phyloP scores from a whole-genome alignment of 306 rosid species.

The Dalbergia cochinchinensis region DNA sequence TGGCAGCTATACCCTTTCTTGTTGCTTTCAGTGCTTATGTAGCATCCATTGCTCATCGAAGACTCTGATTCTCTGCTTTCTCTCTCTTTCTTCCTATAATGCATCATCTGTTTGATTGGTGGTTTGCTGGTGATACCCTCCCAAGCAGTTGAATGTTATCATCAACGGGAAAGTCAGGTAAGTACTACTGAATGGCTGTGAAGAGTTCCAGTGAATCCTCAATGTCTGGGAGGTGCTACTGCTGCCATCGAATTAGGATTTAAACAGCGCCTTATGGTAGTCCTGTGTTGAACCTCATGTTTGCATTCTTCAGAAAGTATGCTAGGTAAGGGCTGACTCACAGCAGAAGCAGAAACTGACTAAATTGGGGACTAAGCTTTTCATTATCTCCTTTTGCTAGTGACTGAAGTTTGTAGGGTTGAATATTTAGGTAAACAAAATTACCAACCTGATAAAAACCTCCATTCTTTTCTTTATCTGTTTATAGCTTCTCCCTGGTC shows the following conservation, averaged over 20 bases:
- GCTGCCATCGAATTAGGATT: neutral
- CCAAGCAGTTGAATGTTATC: neutral
- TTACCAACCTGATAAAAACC: no score
- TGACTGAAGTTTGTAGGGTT: no score
- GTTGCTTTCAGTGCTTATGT: neutral
- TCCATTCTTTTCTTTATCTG: conserved; percentile 19
- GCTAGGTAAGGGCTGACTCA: conserved; percentile 18
- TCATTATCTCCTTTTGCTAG: no score
- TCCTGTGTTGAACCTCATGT: conserved; percentile 18
- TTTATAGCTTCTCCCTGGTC: conserved; percentile 19
- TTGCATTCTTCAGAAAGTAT: conserved; percentile 30
- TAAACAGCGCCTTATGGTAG: neutral
- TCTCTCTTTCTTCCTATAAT: neutral
- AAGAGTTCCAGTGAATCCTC: conserved; percentile 28
- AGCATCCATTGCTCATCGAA: neutral
- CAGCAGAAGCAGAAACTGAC: conserved; percentile 3
- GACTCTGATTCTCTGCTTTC: no score
- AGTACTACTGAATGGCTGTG: conserved; percentile 1
- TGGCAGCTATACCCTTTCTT: conserved; percentile 7
- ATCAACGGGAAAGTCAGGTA: neutral
- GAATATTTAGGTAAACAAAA: no score
- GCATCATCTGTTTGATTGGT: neutral
- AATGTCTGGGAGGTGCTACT: conserved; percentile 2
- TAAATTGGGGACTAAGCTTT: no score
- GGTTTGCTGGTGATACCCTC: conserved; percentile 9